Percentiles rank a stretch among this genome's conserved stretches.
phyloP scores from a whole-genome alignment of 176 grass and related monocot genomes.

The Triticum dicoccoides region DNA sequence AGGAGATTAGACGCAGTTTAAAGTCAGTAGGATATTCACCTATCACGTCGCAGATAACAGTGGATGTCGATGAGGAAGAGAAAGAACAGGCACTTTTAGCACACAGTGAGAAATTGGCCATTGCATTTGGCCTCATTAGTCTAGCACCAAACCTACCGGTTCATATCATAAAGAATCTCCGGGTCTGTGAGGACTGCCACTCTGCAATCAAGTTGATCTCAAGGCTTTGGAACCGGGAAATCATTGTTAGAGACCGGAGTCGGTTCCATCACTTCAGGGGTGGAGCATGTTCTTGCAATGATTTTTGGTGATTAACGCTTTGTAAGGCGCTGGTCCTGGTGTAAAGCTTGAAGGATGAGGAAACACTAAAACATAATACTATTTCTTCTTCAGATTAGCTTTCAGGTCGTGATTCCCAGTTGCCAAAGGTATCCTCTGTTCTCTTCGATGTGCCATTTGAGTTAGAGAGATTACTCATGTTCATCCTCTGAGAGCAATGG shows the following conservation, averaged over 20 bases:
- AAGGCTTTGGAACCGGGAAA: slow-evolving; percentile 53
- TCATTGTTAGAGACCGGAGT: slow-evolving; percentile 74
- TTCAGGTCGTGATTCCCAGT: not conserved
- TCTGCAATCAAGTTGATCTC: slow-evolving; percentile 76
- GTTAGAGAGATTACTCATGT: not conserved
- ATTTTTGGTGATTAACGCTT: slow-evolving; percentile 64
- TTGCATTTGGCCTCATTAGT: slow-evolving; percentile 71
- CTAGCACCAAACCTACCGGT: slow-evolving; percentile 47
- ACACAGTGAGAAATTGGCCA: slow-evolving; percentile 72
- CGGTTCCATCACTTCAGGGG: slow-evolving; percentile 76
- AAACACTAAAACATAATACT: not conserved
- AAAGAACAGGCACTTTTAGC: slow-evolving; percentile 59
- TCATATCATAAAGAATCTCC: slow-evolving; percentile 71
- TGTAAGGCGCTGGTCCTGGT: not conserved
- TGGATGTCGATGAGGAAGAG: slow-evolving; percentile 67
- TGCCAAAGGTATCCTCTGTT: slow-evolving; percentile 11
- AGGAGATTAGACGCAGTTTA: slow-evolving; percentile 43
- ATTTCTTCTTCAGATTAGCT: not conserved
- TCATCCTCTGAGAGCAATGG: slow-evolving; percentile 2
- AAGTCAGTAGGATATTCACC: slow-evolving; percentile 46
- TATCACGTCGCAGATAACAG: slow-evolving; percentile 38
- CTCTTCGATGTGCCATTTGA: not conserved
- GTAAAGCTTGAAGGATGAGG: not conserved
- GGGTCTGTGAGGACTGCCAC: slow-evolving; percentile 79
- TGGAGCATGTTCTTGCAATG: slow-evolving; percentile 67